Evolutionary conservation across 371 early-diverging fungal species (phyloP).

Genomic region (Mucor velutinosus): DNA sequence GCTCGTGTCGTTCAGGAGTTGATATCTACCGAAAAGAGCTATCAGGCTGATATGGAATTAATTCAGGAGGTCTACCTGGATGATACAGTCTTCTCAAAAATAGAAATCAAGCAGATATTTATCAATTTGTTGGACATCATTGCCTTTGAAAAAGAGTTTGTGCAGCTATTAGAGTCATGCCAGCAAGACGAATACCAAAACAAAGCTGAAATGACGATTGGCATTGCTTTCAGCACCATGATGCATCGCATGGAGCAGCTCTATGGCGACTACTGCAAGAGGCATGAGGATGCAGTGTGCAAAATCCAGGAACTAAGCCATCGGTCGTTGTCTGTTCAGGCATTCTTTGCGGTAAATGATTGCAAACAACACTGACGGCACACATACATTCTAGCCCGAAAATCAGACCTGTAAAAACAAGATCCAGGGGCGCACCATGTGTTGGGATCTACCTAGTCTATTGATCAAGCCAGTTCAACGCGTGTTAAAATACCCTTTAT

Average conservation of each 20-base stretch:
- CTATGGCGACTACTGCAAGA: conserved; percentile 79
- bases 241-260: conserved; percentile 56
- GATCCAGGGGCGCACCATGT: conserved; percentile 66
- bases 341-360: conserved; percentile 53
- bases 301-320: conserved; percentile 58
- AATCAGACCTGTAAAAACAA: conserved; percentile 49
- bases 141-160: conserved; percentile 49
- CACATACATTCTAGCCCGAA: background rate
- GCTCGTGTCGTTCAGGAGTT: conserved; percentile 48
- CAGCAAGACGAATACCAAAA: background rate
- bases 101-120: conserved; percentile 66
- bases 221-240: conserved; percentile 58
- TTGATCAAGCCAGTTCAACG: conserved; percentile 89
- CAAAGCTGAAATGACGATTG: conserved; percentile 36
- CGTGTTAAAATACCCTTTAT: conserved; percentile 82
- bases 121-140: conserved; percentile 62
- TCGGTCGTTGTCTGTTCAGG: conserved; percentile 38
- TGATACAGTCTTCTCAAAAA: conserved; percentile 25
- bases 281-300: conserved; percentile 67
- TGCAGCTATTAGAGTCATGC: conserved; percentile 30
- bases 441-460: conserved; percentile 81
- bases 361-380: background rate
- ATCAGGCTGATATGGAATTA: conserved; percentile 66
- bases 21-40: conserved; percentile 69
- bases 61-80: conserved; percentile 64